Percentiles rank a stretch among this genome's conserved stretches.
Conservation (phyloP, 148 eudicot species). For the Simmondsia chinensis region DNA sequence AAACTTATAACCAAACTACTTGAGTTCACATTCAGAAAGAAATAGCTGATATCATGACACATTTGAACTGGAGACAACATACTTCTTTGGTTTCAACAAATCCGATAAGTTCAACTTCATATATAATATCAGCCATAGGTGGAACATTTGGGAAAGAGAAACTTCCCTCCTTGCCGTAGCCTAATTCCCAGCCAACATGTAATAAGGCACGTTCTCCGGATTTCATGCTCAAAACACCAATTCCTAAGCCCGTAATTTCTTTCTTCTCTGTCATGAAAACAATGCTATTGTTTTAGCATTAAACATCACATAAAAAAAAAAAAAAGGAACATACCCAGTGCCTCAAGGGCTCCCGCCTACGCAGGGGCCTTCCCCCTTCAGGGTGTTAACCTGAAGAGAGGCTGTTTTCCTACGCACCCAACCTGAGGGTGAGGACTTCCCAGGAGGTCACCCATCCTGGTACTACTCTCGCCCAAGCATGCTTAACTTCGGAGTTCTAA, state of each 20-base stretch:
- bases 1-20: neutral
- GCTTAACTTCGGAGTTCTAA: too few species aligned
- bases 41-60: neutral
- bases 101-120: slow-evolving; percentile 95
- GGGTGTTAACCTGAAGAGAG: too few species aligned
- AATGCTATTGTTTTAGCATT: neutral
- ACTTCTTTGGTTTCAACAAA: slow-evolving; percentile 96
- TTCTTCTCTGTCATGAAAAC: slow-evolving; percentile 62
- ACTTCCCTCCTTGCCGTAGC: slow-evolving; percentile 90
- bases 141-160: slow-evolving; percentile 98
- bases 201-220: slow-evolving; percentile 88
- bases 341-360: too few species aligned
- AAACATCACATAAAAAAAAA: neutral
- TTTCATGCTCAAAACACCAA: slow-evolving; percentile 80
- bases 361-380: too few species aligned
- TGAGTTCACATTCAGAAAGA: neutral
- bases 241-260: slow-evolving; percentile 77
- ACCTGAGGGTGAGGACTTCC: too few species aligned
- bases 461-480: too few species aligned
- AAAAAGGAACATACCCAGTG: too few species aligned
- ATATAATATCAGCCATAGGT: slow-evolving; percentile 77
- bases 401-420: too few species aligned
- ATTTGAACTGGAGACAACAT: neutral
- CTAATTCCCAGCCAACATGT: slow-evolving; percentile 87
- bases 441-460: too few species aligned